A percentile compares a stretch with the other conserved stretches of the same genome.
These are phyloP conservation scores for Carex myosuroides DNA, from an alignment of 176 grass and related monocot species.

Conservation along the genomic window DNA sequence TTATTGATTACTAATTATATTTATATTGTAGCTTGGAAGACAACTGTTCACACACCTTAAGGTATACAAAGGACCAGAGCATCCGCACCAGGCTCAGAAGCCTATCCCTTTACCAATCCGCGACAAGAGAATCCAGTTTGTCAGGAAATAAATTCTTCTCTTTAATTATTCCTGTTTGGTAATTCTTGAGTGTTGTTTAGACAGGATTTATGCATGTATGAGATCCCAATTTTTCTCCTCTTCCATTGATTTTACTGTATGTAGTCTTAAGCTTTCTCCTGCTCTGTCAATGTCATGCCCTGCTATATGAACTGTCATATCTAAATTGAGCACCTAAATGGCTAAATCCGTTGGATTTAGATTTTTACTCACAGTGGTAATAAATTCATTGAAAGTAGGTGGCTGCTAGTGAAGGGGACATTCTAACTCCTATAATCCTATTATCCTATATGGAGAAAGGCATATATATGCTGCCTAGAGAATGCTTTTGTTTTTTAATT, in stretches of 20 bases:
- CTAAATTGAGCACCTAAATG: background rate
- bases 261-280: background rate
- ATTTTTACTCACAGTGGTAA: background rate
- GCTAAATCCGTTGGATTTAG: background rate
- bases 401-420: background rate
- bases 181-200: background rate
- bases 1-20: background rate
- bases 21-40: conserved; percentile 73
- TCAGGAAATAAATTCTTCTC: conserved; percentile 4
- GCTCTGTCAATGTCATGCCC: background rate
- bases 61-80: conserved; percentile 91
- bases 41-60: conserved; percentile 91
- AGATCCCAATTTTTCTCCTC: background rate
- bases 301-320: background rate
- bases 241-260: background rate
- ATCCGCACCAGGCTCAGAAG: conserved; percentile 76
- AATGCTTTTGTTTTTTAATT: background rate
- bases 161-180: conserved; percentile 4
- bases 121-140: conserved; percentile 77
- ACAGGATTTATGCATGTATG: background rate
- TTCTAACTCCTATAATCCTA: no score
- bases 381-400: background rate
- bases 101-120: conserved; percentile 72
- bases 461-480: background rate
- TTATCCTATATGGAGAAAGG: background rate